A percentile compares a stretch with the other conserved stretches of the same genome.
Conservation (phyloP, 1,284 basidiomycete species). For the Pterula multifida region DNA sequence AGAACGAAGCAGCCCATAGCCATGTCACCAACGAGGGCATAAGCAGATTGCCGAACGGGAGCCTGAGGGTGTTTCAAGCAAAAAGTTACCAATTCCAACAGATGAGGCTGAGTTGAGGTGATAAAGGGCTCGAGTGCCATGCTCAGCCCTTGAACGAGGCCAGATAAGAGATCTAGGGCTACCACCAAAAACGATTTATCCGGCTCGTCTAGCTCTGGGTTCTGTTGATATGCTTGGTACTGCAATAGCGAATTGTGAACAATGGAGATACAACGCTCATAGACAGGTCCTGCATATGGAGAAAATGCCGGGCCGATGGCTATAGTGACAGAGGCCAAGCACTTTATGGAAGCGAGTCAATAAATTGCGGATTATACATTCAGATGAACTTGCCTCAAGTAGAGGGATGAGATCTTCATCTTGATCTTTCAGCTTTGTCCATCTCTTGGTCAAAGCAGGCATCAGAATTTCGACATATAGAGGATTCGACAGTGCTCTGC, state of each 20-base stretch:
- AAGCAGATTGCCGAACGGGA: conserved; percentile 91
- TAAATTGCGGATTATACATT: background rate
- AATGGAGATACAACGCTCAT: conserved; percentile 83
- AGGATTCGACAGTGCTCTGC: conserved; percentile 75
- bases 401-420: conserved; percentile 93
- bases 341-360: conserved; percentile 35
- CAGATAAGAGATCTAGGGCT: conserved; percentile 90
- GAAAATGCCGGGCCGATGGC: conserved; percentile 90
- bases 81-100: conserved; percentile 70
- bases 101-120: conserved; percentile 53
- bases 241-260: conserved; percentile 74
- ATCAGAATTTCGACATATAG: conserved; percentile 91
- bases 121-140: conserved; percentile 67
- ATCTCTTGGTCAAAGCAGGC: conserved; percentile 87
- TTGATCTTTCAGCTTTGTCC: conserved; percentile 82
- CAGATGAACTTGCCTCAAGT: conserved; percentile 58
- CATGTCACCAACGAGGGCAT: conserved; percentile 94
- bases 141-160: conserved; percentile 90
- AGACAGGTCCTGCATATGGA: conserved; percentile 85
- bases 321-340: conserved; percentile 94
- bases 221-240: conserved; percentile 76
- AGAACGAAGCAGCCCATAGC: conserved; percentile 91
- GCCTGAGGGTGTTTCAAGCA: conserved; percentile 93
- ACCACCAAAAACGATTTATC: conserved; percentile 96
- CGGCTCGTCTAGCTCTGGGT: conserved; percentile 83